Conservation (phyloP, 495 filamentous ascomycete species). For the Cryomyces minteri region DNA sequence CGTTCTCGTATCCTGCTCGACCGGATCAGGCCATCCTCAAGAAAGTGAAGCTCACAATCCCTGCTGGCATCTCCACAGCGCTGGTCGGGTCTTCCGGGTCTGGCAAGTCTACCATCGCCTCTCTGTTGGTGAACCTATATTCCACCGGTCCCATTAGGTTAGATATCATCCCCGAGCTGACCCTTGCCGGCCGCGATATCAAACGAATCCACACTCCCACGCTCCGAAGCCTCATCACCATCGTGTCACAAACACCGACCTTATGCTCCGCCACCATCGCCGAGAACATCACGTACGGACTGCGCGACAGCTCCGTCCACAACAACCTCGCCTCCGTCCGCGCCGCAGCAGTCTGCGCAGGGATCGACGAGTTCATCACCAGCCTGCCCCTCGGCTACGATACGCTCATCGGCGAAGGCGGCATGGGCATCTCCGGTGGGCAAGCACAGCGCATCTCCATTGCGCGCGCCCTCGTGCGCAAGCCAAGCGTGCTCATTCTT, state of each 20-base stretch:
- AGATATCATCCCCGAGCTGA: conserved; percentile 24
- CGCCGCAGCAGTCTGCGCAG: conserved; percentile 44
- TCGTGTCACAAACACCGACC: conserved; percentile 63
- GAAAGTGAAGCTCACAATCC: conserved; percentile 40
- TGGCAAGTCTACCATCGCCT: conserved; percentile 76
- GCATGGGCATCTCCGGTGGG: conserved; percentile 56
- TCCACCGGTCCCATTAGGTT: conserved; percentile 11
- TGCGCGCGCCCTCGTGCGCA: conserved; percentile 56
- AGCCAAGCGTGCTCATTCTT: conserved; percentile 53
- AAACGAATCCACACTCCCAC: conserved; percentile 35
- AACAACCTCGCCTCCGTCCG: conserved; percentile 23
- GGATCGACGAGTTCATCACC: conserved; percentile 63
- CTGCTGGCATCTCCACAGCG: conserved; percentile 42
- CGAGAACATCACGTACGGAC: conserved; percentile 69
- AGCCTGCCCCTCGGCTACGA: conserved; percentile 57
- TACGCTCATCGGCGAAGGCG: conserved; percentile 63
- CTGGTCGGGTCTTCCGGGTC: conserved; percentile 71
- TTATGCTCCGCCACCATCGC: conserved; percentile 57
- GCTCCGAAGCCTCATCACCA: conserved; percentile 48
- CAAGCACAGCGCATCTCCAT: conserved; percentile 74
- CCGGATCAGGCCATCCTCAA: conserved; percentile 33
- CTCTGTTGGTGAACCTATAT: conserved; percentile 54
- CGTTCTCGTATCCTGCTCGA: conserved; percentile 51
- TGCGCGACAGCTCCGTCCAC: conserved; percentile 28
- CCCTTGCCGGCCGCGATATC: conserved; percentile 37